These are phyloP conservation scores for Vigna nakashimae DNA, from an alignment of 306 rosid genomes.

Conservation along the genomic window DNA sequence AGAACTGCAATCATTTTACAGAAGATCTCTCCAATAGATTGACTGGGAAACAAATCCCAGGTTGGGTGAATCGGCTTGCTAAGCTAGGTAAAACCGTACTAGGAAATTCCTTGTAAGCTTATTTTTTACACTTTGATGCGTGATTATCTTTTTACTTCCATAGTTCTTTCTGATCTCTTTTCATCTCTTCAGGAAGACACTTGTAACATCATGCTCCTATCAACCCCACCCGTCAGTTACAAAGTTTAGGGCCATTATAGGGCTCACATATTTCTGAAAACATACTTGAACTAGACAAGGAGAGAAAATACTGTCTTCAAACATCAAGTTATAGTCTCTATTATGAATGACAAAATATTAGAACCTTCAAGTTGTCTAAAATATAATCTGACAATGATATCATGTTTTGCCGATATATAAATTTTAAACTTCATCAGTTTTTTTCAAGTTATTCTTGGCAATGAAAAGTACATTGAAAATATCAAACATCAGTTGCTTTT, in stretches of 20 bases:
- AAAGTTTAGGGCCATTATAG: constrained; percentile 30
- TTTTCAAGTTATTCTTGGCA: constrained; percentile 17
- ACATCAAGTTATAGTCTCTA: neutral
- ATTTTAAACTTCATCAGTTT: constrained; percentile 12
- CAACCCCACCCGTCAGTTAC: constrained; percentile 6
- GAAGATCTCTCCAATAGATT: constrained; percentile 74
- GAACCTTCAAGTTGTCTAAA: constrained; percentile 11
- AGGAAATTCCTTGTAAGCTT: constrained; percentile 34
- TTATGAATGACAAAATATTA: constrained; percentile 4
- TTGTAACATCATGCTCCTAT: constrained; percentile 24
- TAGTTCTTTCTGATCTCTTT: constrained; percentile 18
- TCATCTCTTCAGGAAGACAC: constrained; percentile 7
- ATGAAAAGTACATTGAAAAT: constrained; percentile 16
- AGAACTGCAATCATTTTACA: constrained; percentile 96
- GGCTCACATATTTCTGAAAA: constrained; percentile 15
- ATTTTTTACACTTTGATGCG: neutral
- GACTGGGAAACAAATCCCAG: constrained; percentile 77
- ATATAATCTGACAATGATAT: constrained; percentile 5
- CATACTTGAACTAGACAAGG: neutral
- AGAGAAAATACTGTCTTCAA: neutral
- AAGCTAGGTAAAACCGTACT: constrained; percentile 64
- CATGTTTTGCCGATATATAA: constrained; percentile 16
- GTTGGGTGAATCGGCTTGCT: constrained; percentile 99
- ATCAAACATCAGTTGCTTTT: constrained; percentile 13
- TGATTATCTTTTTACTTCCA: neutral